Percentiles rank a stretch among this genome's conserved stretches.
Conservation (phyloP, 1,284 basidiomycete species). For the Boletus semigastroideus region DNA sequence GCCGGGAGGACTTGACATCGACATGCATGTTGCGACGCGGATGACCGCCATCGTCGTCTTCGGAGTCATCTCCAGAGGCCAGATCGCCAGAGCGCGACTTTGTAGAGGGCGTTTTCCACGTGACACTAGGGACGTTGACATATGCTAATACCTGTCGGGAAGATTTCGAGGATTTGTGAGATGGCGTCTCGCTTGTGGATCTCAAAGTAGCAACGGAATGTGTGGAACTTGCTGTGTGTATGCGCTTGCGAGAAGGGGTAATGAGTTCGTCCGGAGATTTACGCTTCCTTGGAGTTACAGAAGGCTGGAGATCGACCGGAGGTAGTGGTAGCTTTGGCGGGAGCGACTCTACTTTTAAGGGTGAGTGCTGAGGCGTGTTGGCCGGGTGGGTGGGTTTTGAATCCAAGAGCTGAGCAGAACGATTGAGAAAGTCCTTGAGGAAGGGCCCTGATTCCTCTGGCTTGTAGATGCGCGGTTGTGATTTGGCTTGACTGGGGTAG, state of each 20-base stretch:
- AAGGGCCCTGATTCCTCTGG: constrained; percentile 59
- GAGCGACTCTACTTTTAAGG: constrained; percentile 11
- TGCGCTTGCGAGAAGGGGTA: constrained; percentile 53
- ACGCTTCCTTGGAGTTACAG: constrained; percentile 51
- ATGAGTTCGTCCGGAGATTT: constrained; percentile 45
- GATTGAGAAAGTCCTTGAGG: constrained; percentile 63
- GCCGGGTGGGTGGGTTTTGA: constrained; percentile 22
- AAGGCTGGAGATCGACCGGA: constrained; percentile 37
- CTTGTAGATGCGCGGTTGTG: constrained; percentile 39
- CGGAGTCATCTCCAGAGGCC: constrained; percentile 47
- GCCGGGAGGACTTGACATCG: constrained; percentile 48
- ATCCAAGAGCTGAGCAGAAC: constrained; percentile 42
- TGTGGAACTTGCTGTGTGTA: constrained; percentile 29
- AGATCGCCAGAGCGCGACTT: constrained; percentile 30
- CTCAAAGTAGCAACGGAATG: constrained; percentile 7
- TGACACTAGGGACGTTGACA: constrained; percentile 53
- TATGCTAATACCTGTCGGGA: constrained; percentile 51
- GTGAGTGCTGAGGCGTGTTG: constrained; percentile 13
- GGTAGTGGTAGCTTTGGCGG: constrained; percentile 11
- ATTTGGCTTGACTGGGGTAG: constrained; percentile 36
- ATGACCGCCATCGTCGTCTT: constrained; percentile 43
- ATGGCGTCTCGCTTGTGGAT: constrained; percentile 23
- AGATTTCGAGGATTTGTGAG: constrained; percentile 28
- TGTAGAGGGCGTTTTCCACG: constrained; percentile 43
- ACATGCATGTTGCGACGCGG: constrained; percentile 25